A percentile compares a stretch with the other conserved stretches of the same genome.
These are phyloP conservation scores for Fraxinus pennsylvanica DNA, from an alignment of 257 asterid genomes.

Conservation along the genomic window DNA sequence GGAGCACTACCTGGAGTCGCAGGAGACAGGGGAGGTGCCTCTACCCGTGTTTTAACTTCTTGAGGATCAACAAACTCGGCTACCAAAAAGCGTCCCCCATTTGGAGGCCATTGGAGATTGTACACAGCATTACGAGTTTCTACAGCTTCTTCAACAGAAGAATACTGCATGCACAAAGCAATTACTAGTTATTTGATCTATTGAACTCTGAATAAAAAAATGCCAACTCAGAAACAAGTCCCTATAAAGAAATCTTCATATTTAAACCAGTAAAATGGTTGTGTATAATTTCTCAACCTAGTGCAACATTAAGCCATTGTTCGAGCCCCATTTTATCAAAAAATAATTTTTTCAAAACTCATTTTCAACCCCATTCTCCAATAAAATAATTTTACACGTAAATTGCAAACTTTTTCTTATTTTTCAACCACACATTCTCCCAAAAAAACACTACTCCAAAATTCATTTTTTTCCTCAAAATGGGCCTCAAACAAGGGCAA, in stretches of 20 bases:
- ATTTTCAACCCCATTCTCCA: too few relatives aligned
- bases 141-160: constrained; percentile 79
- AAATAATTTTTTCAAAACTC: too few relatives aligned
- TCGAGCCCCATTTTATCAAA: too few relatives aligned
- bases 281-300: neutral
- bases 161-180: constrained; percentile 52
- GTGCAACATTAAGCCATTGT: neutral
- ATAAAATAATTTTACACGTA: too few relatives aligned
- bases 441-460: too few relatives aligned
- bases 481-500: too few relatives aligned
- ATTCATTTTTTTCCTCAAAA: too few relatives aligned
- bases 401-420: too few relatives aligned
- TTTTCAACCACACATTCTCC: too few relatives aligned
- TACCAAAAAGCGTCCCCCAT: constrained; percentile 72
- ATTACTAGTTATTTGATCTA: constrained; percentile 8
- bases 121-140: constrained; percentile 84
- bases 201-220: neutral
- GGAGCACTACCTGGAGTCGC: constrained; percentile 38
- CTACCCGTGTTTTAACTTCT: constrained; percentile 65
- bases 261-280: neutral
- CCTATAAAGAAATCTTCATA: neutral
- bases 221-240: neutral
- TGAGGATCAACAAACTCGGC: constrained; percentile 81
- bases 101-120: constrained; percentile 88
- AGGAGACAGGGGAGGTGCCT: constrained; percentile 61